Evolutionary conservation across 306 rosid species (phyloP).

Genomic region (Dalbergia cochinchinensis): DNA sequence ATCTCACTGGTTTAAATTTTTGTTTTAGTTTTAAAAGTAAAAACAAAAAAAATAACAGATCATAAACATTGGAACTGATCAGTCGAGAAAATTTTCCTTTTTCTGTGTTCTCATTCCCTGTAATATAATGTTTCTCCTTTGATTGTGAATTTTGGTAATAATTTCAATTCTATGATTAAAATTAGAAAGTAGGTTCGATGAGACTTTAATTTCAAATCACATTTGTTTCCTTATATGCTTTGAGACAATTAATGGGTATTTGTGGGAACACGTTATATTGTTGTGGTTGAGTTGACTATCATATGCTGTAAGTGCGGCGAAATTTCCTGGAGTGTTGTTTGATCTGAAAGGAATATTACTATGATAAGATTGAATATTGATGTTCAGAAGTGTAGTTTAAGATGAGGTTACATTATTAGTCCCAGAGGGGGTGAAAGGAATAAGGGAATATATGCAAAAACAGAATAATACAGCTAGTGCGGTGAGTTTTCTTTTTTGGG

Average conservation of each 20-base stretch:
- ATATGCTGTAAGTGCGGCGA: background rate
- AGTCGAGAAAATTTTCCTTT: background rate
- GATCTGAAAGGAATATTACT: background rate
- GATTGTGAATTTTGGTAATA: background rate
- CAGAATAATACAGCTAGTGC: background rate
- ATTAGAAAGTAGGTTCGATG: background rate
- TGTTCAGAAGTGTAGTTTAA: background rate
- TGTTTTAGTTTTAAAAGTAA: too few relatives aligned
- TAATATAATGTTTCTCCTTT: background rate
- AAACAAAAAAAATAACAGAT: too few relatives aligned
- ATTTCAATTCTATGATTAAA: background rate
- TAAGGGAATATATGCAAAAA: background rate
- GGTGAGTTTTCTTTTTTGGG: background rate
- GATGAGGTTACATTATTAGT: background rate
- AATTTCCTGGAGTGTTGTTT: constrained; percentile 10
- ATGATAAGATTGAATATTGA: background rate
- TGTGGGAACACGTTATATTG: background rate
- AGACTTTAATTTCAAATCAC: background rate
- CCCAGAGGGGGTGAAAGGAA: background rate
- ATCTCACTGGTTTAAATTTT: too few relatives aligned
- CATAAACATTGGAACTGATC: background rate
- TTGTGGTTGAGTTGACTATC: background rate
- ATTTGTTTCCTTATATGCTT: constrained; percentile 1
- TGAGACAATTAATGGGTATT: background rate
- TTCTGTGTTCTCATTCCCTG: background rate